A percentile compares a stretch with the other conserved stretches of the same genome.
phyloP scores from a whole-genome alignment of 441 rosid species.

The Omphalea diandra region DNA sequence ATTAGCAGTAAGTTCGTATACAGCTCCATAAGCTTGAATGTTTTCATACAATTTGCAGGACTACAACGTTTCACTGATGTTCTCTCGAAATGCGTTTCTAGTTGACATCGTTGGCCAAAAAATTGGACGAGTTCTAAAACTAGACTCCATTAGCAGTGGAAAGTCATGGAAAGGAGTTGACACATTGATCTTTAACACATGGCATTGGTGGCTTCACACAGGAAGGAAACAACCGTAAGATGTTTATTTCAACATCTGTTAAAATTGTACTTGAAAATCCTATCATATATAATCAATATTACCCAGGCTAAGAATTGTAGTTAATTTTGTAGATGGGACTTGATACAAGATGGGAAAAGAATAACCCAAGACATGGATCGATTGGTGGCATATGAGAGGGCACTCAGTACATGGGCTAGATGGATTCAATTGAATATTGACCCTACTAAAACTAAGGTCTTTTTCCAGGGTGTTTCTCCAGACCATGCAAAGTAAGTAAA shows the following conservation, averaged over 20 bases:
- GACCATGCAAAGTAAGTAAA: conserved; percentile 20
- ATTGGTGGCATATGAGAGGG: conserved; percentile 16
- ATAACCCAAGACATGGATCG: conserved; percentile 16
- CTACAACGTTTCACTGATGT: conserved; percentile 16
- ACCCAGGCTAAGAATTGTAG: too few relatives aligned
- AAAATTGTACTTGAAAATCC: not conserved
- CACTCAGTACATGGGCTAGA: conserved; percentile 15
- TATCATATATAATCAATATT: not conserved
- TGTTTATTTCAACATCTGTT: not conserved
- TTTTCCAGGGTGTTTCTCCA: conserved; percentile 23
- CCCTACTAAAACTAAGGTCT: conserved; percentile 14
- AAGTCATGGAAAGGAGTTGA: conserved; percentile 13
- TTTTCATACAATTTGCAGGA: conserved; percentile 1
- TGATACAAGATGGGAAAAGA: conserved; percentile 11
- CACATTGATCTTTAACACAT: conserved; percentile 19
- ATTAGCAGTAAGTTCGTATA: too few relatives aligned
- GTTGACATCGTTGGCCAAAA: conserved; percentile 15
- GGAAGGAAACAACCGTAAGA: conserved; percentile 24
- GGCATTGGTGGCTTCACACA: conserved; percentile 28
- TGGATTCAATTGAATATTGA: conserved; percentile 16
- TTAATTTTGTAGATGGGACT: conserved; percentile 18
- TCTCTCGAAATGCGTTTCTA: conserved; percentile 17
- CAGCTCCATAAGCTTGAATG: too few relatives aligned
- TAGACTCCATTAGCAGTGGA: conserved; percentile 16
- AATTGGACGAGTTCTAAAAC: conserved; percentile 14